These are phyloP conservation scores for Suillus placidus DNA, from an alignment of 768 basidiomycete genomes.

Conservation along the genomic window DNA sequence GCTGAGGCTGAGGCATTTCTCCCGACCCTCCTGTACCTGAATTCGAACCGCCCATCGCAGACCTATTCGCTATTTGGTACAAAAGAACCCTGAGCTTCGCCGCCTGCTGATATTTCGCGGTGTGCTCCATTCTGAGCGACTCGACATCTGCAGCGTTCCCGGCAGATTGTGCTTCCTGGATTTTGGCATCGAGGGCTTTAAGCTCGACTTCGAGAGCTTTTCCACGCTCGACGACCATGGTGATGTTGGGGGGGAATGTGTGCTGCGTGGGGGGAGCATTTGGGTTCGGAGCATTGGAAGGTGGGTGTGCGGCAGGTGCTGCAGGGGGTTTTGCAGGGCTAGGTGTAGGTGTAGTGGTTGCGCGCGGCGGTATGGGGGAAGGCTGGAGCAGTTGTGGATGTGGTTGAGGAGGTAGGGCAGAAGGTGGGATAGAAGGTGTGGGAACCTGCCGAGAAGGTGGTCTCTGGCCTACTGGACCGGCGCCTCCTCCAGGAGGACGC, in stretches of 20 bases:
- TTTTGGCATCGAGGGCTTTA: constrained; percentile 15
- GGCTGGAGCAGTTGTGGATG: constrained; percentile 5
- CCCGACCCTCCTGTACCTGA: not conserved
- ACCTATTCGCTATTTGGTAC: not conserved
- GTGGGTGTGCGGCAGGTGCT: constrained; percentile 26
- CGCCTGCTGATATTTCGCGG: constrained; percentile 3
- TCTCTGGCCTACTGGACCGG: constrained; percentile 4
- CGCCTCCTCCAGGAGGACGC: constrained; percentile 1
- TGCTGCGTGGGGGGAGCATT: constrained; percentile 8
- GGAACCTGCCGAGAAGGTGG: constrained; percentile 3
- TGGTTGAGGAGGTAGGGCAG: constrained; percentile 8
- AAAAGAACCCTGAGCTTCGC: constrained; percentile 21
- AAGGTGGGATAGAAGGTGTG: constrained; percentile 4
- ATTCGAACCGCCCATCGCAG: not conserved
- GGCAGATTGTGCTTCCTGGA: constrained; percentile 18
- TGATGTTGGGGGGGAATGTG: constrained; percentile 1
- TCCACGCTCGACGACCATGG: constrained; percentile 27
- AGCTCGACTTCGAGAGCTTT: constrained; percentile 22
- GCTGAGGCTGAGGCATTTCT: not conserved
- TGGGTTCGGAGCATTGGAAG: constrained; percentile 10
- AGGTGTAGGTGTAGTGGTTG: constrained; percentile 22
- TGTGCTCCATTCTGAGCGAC: constrained; percentile 18
- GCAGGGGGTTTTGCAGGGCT: constrained; percentile 23
- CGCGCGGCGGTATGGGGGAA: constrained; percentile 23
- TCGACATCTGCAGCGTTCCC: constrained; percentile 22